These are phyloP conservation scores for Xanthoceras sorbifolium DNA, from an alignment of 345 rosid genomes.

Conservation along the genomic window DNA sequence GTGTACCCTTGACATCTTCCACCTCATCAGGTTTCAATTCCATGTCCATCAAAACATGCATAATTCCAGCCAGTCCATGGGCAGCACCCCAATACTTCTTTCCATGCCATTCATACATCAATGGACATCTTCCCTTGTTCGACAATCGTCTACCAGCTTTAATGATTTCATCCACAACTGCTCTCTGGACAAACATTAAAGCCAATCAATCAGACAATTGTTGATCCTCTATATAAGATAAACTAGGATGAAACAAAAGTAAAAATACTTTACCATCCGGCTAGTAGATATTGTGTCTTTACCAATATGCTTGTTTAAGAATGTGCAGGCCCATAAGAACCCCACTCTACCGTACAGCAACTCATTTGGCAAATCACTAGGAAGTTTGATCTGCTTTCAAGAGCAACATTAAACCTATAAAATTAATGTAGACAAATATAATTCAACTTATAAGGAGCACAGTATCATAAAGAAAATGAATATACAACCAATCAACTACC, in stretches of 20 bases:
- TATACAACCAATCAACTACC: slow-evolving; percentile 27
- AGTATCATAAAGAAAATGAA: not conserved
- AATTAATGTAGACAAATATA: not conserved
- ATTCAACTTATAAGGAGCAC: not conserved
- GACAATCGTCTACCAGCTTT: slow-evolving; percentile 51
- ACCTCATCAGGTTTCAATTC: slow-evolving; percentile 59
- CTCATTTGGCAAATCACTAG: slow-evolving; percentile 55
- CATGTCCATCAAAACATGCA: slow-evolving; percentile 69
- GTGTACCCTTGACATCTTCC: slow-evolving; percentile 65
- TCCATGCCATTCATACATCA: slow-evolving; percentile 85
- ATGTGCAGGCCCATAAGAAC: slow-evolving; percentile 67
- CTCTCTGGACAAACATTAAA: slow-evolving; percentile 43
- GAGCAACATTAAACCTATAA: not conserved
- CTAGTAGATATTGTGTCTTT: slow-evolving; percentile 45
- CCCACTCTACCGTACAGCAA: slow-evolving; percentile 66
- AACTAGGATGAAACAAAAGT: not conserved
- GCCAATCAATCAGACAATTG: slow-evolving; percentile 2
- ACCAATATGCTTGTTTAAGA: slow-evolving; percentile 62
- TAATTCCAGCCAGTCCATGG: slow-evolving; percentile 72
- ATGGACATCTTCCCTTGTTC: slow-evolving; percentile 46
- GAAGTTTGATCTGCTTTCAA: slow-evolving; percentile 49
- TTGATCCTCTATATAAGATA: not conserved
- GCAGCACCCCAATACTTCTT: slow-evolving; percentile 79
- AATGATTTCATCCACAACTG: slow-evolving; percentile 53
- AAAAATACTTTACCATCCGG: slow-evolving; percentile 35